phyloP scores from a whole-genome alignment of 192 early-diverging fungal species.

The Mortierella hygrophila region DNA sequence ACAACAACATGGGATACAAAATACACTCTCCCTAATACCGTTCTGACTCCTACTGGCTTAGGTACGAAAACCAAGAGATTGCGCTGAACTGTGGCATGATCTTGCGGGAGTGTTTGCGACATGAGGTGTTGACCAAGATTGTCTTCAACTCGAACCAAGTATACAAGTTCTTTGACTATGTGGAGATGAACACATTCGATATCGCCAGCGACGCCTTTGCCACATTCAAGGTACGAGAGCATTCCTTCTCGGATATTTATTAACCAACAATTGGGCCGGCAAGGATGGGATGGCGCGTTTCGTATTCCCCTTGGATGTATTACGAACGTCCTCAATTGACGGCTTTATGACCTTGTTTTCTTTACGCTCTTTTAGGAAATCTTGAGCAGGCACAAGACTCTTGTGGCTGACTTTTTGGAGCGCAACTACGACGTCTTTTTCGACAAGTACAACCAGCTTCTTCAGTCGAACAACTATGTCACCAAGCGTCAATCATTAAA shows the following conservation, averaged over 20 bases:
- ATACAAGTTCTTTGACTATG: slow-evolving; percentile 95
- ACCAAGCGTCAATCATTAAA: slow-evolving; percentile 98
- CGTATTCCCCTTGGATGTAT: not conserved
- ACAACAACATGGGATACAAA: not conserved
- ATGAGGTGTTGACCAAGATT: slow-evolving; percentile 90
- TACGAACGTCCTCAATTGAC: not conserved
- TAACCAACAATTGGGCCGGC: not conserved
- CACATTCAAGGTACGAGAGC: slow-evolving; percentile 84
- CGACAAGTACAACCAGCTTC: slow-evolving; percentile 83
- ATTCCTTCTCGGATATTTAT: slow-evolving; percentile 7
- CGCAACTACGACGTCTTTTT: slow-evolving; percentile 94
- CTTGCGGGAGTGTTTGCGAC: slow-evolving; percentile 95
- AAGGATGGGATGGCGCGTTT: not conserved
- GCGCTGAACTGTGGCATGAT: slow-evolving; percentile 99
- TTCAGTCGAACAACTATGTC: slow-evolving; percentile 96
- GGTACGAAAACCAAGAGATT: slow-evolving; percentile 96
- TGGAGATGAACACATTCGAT: slow-evolving; percentile 98
- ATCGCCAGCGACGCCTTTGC: slow-evolving; percentile 98
- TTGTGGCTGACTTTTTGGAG: slow-evolving; percentile 91
- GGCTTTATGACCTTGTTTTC: not conserved
- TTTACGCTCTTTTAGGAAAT: slow-evolving; percentile 72
- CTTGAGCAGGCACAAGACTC: slow-evolving; percentile 92
- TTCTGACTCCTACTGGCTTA: slow-evolving; percentile 24
- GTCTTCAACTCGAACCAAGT: slow-evolving; percentile 89
- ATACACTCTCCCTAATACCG: not conserved